A percentile compares a stretch with the other conserved stretches of the same genome.
phyloP scores from a whole-genome alignment of 169 alveolate genomes.

The Eimeria zaria region DNA sequence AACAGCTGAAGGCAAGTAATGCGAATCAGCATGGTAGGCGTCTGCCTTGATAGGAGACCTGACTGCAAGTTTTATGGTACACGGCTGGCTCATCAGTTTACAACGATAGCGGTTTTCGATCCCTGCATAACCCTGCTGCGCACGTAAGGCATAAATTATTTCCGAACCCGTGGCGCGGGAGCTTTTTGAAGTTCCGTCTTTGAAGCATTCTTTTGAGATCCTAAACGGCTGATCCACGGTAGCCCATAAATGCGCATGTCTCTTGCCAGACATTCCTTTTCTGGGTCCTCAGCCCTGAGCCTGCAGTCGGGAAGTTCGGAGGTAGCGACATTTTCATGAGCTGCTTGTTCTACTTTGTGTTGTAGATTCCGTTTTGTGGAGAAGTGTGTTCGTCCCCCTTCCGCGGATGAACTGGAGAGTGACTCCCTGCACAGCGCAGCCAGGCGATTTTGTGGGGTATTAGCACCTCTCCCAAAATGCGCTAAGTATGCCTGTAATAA shows the following conservation, averaged over 20 bases:
- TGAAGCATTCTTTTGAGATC: neutral
- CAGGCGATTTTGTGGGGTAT: neutral
- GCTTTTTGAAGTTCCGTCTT: slow-evolving; percentile 26
- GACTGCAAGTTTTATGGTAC: neutral
- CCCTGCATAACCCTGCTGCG: neutral
- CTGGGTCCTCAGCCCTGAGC: neutral
- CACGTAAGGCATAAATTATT: neutral
- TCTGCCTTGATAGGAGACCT: neutral
- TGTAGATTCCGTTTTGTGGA: slow-evolving; percentile 6
- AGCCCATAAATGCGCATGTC: slow-evolving; percentile 69
- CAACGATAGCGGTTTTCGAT: neutral
- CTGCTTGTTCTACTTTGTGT: neutral
- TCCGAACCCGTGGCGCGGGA: neutral
- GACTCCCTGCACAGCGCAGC: slow-evolving; percentile 61
- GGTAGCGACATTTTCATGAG: neutral
- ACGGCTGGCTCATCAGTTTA: neutral
- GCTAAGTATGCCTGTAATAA: neutral
- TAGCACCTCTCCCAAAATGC: neutral
- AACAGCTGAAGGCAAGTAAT: neutral
- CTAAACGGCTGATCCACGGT: slow-evolving; percentile 67
- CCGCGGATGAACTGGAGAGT: neutral
- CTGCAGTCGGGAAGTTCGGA: neutral
- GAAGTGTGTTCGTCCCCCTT: slow-evolving; percentile 43
- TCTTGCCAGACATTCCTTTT: slow-evolving; percentile 13
- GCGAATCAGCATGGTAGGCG: neutral